These are phyloP conservation scores for Stellera chamaejasme DNA, from an alignment of 345 rosid species.

Conservation along the genomic window DNA sequence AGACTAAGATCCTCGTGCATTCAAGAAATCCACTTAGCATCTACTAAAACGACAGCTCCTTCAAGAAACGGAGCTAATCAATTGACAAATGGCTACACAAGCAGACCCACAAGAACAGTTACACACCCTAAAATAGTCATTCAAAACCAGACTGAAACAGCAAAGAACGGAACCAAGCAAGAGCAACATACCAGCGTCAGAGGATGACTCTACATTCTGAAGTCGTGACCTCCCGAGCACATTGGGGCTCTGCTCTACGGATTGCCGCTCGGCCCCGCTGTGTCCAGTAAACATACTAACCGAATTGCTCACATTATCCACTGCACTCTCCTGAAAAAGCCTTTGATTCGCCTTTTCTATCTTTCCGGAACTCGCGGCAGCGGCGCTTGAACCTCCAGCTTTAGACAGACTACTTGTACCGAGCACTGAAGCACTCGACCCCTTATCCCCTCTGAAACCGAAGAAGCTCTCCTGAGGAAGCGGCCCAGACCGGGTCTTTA, in stretches of 20 bases:
- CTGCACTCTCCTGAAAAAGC: constrained; percentile 36
- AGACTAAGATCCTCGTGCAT: not conserved
- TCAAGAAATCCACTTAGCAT: not conserved
- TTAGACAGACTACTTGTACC: constrained; percentile 81
- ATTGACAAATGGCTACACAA: not conserved
- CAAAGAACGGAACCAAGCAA: not conserved
- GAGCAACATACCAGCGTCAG: constrained; percentile 40
- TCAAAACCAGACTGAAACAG: not conserved
- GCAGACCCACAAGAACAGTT: constrained; percentile 8
- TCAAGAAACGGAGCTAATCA: not conserved
- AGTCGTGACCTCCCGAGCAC: constrained; percentile 40
- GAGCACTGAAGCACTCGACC: constrained; percentile 26
- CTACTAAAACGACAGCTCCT: not conserved
- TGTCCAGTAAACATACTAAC: constrained; percentile 37
- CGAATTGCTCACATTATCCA: constrained; percentile 32
- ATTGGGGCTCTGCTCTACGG: constrained; percentile 55
- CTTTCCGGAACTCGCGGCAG: constrained; percentile 24
- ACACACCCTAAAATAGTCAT: not conserved
- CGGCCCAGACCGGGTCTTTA: constrained; percentile 96
- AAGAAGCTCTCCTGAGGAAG: constrained; percentile 84
- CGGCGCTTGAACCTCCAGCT: constrained; percentile 15
- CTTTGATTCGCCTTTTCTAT: constrained; percentile 40
- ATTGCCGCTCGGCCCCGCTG: constrained; percentile 24
- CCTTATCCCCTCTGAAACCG: constrained; percentile 54
- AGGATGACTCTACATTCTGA: constrained; percentile 60